Base-by-base conservation (phyloP, 2,329 filamentous ascomycete species). In the Cercospora sp. region DNA sequence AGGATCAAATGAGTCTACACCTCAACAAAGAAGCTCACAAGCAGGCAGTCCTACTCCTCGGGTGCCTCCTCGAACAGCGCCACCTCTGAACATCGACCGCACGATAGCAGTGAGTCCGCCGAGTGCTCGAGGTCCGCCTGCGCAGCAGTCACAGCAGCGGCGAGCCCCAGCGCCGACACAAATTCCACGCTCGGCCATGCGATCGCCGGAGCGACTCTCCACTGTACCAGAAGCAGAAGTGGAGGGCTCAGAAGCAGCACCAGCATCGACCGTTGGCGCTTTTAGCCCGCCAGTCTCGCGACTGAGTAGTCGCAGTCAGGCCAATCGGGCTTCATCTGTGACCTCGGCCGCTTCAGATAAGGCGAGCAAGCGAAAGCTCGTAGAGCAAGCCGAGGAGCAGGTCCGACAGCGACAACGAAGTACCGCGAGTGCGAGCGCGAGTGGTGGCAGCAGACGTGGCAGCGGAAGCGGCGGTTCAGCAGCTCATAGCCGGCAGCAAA, bases 1-100 rank as follows among this genome's bases (percentile, higher is more conserved):
- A 60, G 90, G 90, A n/a, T 72, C 72, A 8, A 70, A 68, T 28
- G 72, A 72, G 16, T 68, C 1, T 76, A 80, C 72, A 77, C 72
- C 66, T 28, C 68, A 67, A 31, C 67, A 71, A 30, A 70, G 69
- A 61, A 63, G 62, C 18, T 45, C 65, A 55, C 51, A 28, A 45
- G 36, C 53, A 51, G 30, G 42, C 55, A 68, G 67, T 63, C 67
- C 72, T 10, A 64, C 65, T 3, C 51, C 64, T 12, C 68, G 65
- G 5, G 57, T 66, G 8, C 45, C 63, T 23, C 58, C 68, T 13
- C 64, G 67, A 20, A 42, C 39, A 1, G 53, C 20, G 16, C 63
- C 61, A 18, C 66, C 31, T 12, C 64, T 64, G 7, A 57, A 62
- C 30, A 75, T 77, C 64, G 76, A 78, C 63, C 74, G 76, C 12